Evolutionary conservation across 2,329 filamentous ascomycete genomes (phyloP).

Genomic region (Ceratocystiopsis minuta): DNA sequence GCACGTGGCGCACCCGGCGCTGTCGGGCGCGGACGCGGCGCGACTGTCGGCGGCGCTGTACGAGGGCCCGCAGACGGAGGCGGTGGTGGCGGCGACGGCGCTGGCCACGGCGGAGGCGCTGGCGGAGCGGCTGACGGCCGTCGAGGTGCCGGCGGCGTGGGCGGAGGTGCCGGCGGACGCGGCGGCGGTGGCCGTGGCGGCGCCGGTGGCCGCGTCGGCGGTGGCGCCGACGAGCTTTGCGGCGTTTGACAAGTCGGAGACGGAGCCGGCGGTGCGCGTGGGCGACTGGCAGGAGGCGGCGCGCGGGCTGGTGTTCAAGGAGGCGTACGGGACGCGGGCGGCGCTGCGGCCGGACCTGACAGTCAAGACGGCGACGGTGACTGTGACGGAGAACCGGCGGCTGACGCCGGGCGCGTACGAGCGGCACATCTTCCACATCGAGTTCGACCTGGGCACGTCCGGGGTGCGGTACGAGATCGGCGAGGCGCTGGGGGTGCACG

Average conservation of each 20-base stretch:
- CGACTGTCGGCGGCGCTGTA: conserved; percentile 44
- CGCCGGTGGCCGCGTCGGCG: conserved; percentile 24
- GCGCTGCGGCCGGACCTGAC: conserved; percentile 69
- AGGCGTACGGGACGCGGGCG: conserved; percentile 63
- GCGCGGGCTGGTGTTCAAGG: conserved; percentile 82
- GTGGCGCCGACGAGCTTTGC: conserved; percentile 69
- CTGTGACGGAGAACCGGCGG: conserved; percentile 87
- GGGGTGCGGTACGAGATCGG: conserved; percentile 89
- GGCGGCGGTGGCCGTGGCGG: conserved; percentile 32
- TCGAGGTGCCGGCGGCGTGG: conserved; percentile 71
- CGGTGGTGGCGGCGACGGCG: neutral
- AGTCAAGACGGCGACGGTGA: conserved; percentile 71
- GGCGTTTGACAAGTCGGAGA: conserved; percentile 57
- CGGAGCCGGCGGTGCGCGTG: conserved; percentile 46
- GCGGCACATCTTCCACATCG: conserved; percentile 99
- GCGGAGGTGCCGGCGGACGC: conserved; percentile 46
- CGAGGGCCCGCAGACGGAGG: conserved; percentile 18
- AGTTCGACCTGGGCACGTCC: conserved; percentile 85
- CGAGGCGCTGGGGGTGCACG: conserved; percentile 89
- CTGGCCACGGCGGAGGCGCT: conserved; percentile 46
- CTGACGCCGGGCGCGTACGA: conserved; percentile 80
- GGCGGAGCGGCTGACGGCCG: conserved; percentile 48
- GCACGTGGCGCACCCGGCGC: conserved; percentile 50
- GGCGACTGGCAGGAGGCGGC: conserved; percentile 69
- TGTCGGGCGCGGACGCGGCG: conserved; percentile 41